phyloP scores from a whole-genome alignment of 176 grass and related monocot species.

The Pontederia crassipes region DNA sequence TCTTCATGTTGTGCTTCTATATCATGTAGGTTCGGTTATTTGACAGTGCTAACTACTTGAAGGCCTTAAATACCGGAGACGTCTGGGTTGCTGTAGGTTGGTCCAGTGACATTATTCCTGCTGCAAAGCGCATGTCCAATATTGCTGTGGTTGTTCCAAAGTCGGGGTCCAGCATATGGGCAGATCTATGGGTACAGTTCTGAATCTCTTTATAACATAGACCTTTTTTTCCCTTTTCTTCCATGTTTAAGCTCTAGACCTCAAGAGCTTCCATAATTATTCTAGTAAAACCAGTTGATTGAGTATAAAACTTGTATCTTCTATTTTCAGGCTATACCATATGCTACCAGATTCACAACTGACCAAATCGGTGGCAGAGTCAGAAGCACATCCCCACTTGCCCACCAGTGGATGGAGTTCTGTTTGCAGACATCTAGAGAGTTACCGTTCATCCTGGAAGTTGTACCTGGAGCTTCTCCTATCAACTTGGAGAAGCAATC shows the following conservation, averaged over 20 bases:
- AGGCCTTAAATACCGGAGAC: constrained; percentile 78
- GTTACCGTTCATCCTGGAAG: constrained; percentile 55
- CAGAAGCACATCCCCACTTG: constrained; percentile 68
- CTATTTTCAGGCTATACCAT: constrained; percentile 45
- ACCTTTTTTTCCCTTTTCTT: background rate
- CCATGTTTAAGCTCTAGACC: too few relatives aligned
- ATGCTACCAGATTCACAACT: constrained; percentile 46
- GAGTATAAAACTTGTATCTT: background rate
- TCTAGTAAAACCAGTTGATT: too few relatives aligned
- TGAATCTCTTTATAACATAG: background rate
- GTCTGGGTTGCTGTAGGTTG: constrained; percentile 92
- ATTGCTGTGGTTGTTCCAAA: constrained; percentile 78
- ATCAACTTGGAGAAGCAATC: constrained; percentile 29
- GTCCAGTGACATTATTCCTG: constrained; percentile 75
- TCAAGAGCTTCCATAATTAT: too few relatives aligned
- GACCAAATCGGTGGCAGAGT: constrained; percentile 63
- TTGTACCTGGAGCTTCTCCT: constrained; percentile 70
- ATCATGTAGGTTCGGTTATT: constrained; percentile 59
- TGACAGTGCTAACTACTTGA: constrained; percentile 78
- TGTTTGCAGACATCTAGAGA: constrained; percentile 60
- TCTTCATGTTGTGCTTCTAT: background rate
- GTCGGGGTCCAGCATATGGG: constrained; percentile 84
- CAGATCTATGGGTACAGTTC: constrained; percentile 67
- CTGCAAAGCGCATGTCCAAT: constrained; percentile 80
- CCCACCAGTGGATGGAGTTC: constrained; percentile 87